A percentile compares a stretch with the other conserved stretches of the same genome.
Evolutionary conservation across 78 protist species (phyloP).

Genomic region (Corallochytrium limacisporum): DNA sequence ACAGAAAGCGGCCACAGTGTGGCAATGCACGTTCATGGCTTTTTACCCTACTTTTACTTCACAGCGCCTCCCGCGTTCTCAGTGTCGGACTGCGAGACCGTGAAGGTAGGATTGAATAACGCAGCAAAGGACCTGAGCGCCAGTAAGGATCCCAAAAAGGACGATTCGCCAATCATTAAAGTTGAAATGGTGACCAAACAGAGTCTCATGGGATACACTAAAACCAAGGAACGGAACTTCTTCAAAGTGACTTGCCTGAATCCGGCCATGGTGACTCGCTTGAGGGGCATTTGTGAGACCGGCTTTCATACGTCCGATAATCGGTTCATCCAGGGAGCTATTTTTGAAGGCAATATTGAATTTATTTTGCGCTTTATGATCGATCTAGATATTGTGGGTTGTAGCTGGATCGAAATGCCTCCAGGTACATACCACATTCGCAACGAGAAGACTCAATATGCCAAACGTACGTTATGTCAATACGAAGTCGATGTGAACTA

Average conservation of each 20-base stretch:
- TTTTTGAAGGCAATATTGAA: slow-evolving; percentile 85
- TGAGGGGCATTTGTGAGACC: too few relatives aligned
- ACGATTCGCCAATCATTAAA: slow-evolving; percentile 5
- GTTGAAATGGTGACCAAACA: slow-evolving; percentile 29
- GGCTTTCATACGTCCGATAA: slow-evolving; percentile 1
- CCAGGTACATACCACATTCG: slow-evolving; percentile 46
- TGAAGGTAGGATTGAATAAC: not conserved
- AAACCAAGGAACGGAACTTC: not conserved
- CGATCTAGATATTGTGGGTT: slow-evolving; percentile 55
- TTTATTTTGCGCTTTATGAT: slow-evolving; percentile 88
- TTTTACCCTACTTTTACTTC: slow-evolving; percentile 87
- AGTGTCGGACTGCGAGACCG: not conserved
- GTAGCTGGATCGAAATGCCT: slow-evolving; percentile 69
- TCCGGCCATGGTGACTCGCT: too few relatives aligned
- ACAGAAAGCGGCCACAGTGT: slow-evolving; percentile 83
- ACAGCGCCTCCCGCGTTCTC: slow-evolving; percentile 42
- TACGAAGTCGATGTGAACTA: slow-evolving; percentile 30
- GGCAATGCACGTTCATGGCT: slow-evolving; percentile 83
- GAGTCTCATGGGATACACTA: not conserved
- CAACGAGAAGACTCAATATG: not conserved
- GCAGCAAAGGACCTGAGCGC: not conserved
- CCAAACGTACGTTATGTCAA: slow-evolving; percentile 24
- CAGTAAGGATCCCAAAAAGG: not conserved
- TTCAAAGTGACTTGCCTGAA: not conserved
- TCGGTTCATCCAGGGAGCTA: too few relatives aligned